phyloP scores from a whole-genome alignment of 2,329 filamentous ascomycete genomes.

The Penicillium sumatraense region DNA sequence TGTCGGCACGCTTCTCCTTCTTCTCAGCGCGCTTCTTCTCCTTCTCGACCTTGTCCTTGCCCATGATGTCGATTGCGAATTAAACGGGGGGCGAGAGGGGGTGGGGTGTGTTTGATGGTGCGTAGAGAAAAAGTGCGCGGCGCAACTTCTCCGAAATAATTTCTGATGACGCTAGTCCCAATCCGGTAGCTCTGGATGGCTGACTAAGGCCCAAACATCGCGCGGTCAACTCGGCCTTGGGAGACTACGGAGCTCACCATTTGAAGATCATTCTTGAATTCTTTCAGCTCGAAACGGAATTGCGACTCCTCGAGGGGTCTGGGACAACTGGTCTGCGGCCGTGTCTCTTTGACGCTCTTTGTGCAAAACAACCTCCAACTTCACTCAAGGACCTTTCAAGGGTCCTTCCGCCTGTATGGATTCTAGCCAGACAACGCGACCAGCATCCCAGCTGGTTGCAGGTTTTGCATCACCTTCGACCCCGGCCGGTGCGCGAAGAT shows the following conservation, averaged over 20 bases:
- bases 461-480: constrained; percentile 53
- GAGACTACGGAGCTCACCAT: too few species aligned
- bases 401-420: constrained; percentile 31
- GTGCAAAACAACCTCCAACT: background rate
- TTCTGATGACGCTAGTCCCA: constrained; percentile 39
- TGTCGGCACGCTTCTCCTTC: constrained; percentile 51
- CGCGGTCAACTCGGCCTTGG: too few species aligned
- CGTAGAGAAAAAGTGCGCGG: constrained; percentile 21
- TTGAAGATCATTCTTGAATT: too few species aligned
- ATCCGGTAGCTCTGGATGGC: constrained; percentile 24
- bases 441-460: constrained; percentile 64
- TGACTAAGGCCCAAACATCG: constrained; percentile 26
- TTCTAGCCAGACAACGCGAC: constrained; percentile 53
- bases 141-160: constrained; percentile 35
- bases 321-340: background rate
- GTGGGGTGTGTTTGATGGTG: constrained; percentile 26
- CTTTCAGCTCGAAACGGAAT: background rate
- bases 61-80: constrained; percentile 42
- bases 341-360: background rate
- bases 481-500: constrained; percentile 37
- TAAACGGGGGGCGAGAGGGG: constrained; percentile 21
- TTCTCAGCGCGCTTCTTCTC: constrained; percentile 50
- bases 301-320: background rate
- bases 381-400: background rate
- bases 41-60: constrained; percentile 52